Evolutionary conservation across 2,329 filamentous ascomycete genomes (phyloP).

Genomic region (Diaporthe destruens): DNA sequence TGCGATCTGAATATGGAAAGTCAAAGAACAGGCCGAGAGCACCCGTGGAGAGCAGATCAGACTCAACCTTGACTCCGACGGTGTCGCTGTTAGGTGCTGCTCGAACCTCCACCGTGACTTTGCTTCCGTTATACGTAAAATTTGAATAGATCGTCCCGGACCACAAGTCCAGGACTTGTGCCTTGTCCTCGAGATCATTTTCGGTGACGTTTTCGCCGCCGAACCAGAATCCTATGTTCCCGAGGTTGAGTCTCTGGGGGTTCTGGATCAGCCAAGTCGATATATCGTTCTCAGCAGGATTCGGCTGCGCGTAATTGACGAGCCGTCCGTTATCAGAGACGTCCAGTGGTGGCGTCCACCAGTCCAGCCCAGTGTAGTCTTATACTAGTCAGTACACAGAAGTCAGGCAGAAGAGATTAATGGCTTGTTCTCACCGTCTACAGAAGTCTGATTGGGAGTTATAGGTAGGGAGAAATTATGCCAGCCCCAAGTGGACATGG

Average conservation of each 20-base stretch:
- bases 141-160: conserved; percentile 58
- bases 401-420: not conserved
- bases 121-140: conserved; percentile 56
- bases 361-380: conserved; percentile 58
- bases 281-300: conserved; percentile 56
- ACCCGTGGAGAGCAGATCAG: conserved; percentile 53
- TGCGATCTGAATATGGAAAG: conserved; percentile 62
- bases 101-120: conserved; percentile 53
- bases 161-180: conserved; percentile 62
- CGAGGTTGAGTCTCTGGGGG: conserved; percentile 65
- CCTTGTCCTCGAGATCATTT: conserved; percentile 53
- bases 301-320: conserved; percentile 58
- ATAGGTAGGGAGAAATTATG: conserved; percentile 62
- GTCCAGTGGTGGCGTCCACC: conserved; percentile 51
- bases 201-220: conserved; percentile 55
- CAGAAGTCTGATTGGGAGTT: conserved; percentile 53
- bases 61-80: conserved; percentile 58
- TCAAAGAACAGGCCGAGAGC: conserved; percentile 63
- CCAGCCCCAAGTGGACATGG: conserved; percentile 63
- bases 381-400: conserved; percentile 37
- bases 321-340: conserved; percentile 51
- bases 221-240: conserved; percentile 61
- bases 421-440: conserved; percentile 48
- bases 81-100: conserved; percentile 61
- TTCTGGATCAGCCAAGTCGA: conserved; percentile 61